Evolutionary conservation across 2,329 filamentous ascomycete genomes (phyloP), one percentile per base, ranked within the genome.

Genomic region (Leptographium lundbergii): DNA sequence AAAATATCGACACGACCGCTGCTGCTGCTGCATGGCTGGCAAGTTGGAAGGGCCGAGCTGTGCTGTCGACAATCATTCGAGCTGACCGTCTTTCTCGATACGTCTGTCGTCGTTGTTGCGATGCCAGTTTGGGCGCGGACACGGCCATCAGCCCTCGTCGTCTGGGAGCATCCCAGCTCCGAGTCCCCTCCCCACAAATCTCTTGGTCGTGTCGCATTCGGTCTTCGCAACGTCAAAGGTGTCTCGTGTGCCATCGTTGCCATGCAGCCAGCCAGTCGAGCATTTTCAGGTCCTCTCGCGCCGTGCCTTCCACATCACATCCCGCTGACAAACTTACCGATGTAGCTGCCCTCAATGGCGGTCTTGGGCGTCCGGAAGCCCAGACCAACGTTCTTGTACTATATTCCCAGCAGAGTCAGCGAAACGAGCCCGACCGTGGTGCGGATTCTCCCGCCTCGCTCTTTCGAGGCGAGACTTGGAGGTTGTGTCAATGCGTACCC

Each of bases 341-440:
- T 99, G 84, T 97, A 99, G 80, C 77, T 88, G 76, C 94, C 94
- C 81, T 97, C 91, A 85, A 99, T 99, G 78, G 94, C 94, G 71
- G 81, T 91, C 87, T 92, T 95, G 78, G 94, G 94, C 75, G 94
- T 99, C 78, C 89, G 87, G 89, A 99, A 99, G 72, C 94, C 94
- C 78, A 99, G 85, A 81, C 94, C 94, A 72, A 99, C 91, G 75
- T 99, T 94, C 88, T 99, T 99, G 81, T 95, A 96, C 91, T 66
- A 47, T 42, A 61, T 17, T 25, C 24, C 29, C 29, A 48, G 7
- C 47, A n/a, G 1, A 9, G 54, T 56, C 29, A 59, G 53, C n/a
- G 54, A 39, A 55, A 32, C 45, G 19, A 52, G 54, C 9, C 29
- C 32, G 11, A 34, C 22, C 13, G 45, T 22, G 47, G 11, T 17